Percentiles rank a stretch among this genome's conserved stretches.
Evolutionary conservation across 495 filamentous ascomycete species (phyloP).

Genomic region (Aspergillus asperescens): DNA sequence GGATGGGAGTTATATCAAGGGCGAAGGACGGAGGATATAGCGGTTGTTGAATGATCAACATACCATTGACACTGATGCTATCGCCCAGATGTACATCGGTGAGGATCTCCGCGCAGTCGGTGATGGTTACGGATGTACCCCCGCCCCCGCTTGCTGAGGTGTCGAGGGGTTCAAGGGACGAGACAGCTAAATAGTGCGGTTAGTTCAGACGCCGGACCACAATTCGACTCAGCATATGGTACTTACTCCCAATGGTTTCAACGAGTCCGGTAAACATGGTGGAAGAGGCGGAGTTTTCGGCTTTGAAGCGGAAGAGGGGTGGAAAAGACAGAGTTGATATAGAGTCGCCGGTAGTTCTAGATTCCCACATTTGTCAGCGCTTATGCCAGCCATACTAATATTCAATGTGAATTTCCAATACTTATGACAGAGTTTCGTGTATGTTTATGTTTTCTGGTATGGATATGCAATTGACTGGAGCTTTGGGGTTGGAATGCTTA

Average conservation of each 20-base stretch:
- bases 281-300: constrained; percentile 9
- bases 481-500: neutral
- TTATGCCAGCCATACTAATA: neutral
- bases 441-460: neutral
- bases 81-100: constrained; percentile 81
- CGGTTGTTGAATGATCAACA: neutral
- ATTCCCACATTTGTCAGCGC: neutral
- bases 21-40: neutral
- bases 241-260: constrained; percentile 85
- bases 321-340: constrained; percentile 8
- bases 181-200: constrained; percentile 56
- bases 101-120: constrained; percentile 66
- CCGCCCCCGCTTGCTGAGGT: constrained; percentile 59
- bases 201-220: constrained; percentile 10
- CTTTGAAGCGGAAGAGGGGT: constrained; percentile 16
- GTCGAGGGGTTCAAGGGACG: constrained; percentile 73
- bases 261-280: constrained; percentile 97
- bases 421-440: neutral
- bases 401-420: neutral
- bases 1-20: neutral
- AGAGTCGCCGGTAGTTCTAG: neutral
- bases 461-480: neutral
- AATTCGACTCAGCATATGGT: neutral
- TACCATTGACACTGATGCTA: constrained; percentile 88
- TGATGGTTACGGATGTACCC: constrained; percentile 88